phyloP scores from a whole-genome alignment of 768 basidiomycete genomes.

The Lanmaoa rubissima region DNA sequence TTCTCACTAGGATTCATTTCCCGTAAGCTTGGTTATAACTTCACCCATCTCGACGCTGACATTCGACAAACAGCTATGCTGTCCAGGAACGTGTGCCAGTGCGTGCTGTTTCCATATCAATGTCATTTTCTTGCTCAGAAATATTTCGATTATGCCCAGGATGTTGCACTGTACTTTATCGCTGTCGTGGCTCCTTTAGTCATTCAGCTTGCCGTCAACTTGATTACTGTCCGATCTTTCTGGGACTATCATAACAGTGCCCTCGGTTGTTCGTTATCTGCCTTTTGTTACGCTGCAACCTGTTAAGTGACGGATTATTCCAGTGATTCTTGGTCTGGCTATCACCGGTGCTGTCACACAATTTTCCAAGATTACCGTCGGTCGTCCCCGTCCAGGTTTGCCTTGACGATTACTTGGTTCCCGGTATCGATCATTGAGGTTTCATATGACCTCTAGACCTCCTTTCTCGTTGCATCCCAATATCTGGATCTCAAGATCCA shows the following conservation, averaged over 20 bases:
- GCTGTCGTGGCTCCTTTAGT: slow-evolving; percentile 64
- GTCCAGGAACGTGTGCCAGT: slow-evolving; percentile 79
- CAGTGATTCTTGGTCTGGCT: slow-evolving; percentile 71
- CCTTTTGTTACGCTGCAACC: slow-evolving; percentile 29
- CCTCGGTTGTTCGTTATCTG: slow-evolving; percentile 39
- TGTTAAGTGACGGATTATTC: slow-evolving; percentile 3
- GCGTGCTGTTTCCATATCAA: slow-evolving; percentile 21
- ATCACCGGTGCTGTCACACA: slow-evolving; percentile 83
- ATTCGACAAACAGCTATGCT: slow-evolving; percentile 48
- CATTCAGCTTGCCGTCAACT: slow-evolving; percentile 66
- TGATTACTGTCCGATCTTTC: slow-evolving; percentile 71
- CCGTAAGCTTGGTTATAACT: slow-evolving; percentile 18
- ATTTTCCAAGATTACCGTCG: slow-evolving; percentile 82
- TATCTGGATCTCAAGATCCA: slow-evolving; percentile 59
- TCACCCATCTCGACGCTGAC: slow-evolving; percentile 5
- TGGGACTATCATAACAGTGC: slow-evolving; percentile 85
- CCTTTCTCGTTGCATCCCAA: slow-evolving; percentile 59
- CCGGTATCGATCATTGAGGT: not conserved
- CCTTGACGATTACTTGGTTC: not conserved
- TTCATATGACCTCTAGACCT: slow-evolving; percentile 20
- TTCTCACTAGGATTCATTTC: slow-evolving; percentile 19
- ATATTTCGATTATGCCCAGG: slow-evolving; percentile 29
- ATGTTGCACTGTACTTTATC: slow-evolving; percentile 50
- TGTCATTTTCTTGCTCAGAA: not conserved
- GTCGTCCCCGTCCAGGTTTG: slow-evolving; percentile 82